Conservation (phyloP, 2,329 filamentous ascomycete genomes). For the Aspergillus sp. region DNA sequence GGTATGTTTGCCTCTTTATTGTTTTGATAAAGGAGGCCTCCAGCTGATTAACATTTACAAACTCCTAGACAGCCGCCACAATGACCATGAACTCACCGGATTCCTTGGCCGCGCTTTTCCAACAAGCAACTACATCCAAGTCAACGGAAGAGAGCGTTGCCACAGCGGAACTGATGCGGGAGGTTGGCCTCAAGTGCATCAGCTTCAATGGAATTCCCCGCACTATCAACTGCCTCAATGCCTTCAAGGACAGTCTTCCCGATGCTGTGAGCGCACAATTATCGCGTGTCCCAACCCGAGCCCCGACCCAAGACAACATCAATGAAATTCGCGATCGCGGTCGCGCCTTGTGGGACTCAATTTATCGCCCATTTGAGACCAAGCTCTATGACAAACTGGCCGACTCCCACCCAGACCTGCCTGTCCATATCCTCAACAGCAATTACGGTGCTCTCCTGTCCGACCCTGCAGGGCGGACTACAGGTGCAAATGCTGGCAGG, state of each 20-base stretch:
- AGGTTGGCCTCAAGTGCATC: constrained; percentile 45
- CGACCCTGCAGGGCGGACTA: constrained; percentile 53
- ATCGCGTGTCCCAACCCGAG: constrained; percentile 53
- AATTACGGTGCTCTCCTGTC: constrained; percentile 72
- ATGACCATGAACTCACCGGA: constrained; percentile 85
- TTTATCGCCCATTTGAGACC: constrained; percentile 69
- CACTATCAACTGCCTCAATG: constrained; percentile 75
- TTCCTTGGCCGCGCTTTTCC: constrained; percentile 61
- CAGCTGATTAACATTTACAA: background rate
- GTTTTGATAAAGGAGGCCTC: background rate
- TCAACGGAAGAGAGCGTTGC: constrained; percentile 21
- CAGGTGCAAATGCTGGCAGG: constrained; percentile 57
- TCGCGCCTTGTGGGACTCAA: constrained; percentile 64
- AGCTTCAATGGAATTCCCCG: constrained; percentile 62
- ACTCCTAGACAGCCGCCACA: constrained; percentile 65
- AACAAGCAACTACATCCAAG: constrained; percentile 32
- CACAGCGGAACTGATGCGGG: constrained; percentile 37
- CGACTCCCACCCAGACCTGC: constrained; percentile 73
- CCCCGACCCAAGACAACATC: constrained; percentile 50
- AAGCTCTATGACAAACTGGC: constrained; percentile 69
- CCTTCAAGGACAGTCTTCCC: constrained; percentile 63
- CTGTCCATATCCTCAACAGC: constrained; percentile 69
- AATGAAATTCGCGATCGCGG: constrained; percentile 55
- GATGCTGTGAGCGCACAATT: constrained; percentile 50
- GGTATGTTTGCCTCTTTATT: constrained; percentile 36